A percentile compares a stretch with the other conserved stretches of the same genome.
Evolutionary conservation across 139 green algal genomes (phyloP).

Genomic region (Monoraphidium neglectum): DNA sequence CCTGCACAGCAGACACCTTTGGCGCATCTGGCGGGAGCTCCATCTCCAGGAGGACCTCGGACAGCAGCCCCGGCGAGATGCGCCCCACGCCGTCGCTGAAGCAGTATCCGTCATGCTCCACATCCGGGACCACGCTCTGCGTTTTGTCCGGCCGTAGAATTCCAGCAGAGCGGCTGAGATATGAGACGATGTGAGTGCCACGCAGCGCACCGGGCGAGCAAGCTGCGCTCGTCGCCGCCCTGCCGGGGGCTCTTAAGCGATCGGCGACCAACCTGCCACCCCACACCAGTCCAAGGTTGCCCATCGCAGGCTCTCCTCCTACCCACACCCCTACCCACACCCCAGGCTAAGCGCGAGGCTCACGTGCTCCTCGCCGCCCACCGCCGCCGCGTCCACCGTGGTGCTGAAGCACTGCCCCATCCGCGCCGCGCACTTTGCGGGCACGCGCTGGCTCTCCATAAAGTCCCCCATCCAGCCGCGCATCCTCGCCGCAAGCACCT

Average conservation of each 20-base stretch:
- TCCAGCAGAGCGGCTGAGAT: too few relatives aligned
- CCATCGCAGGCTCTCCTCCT: too few relatives aligned
- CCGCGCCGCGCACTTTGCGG: slow-evolving; percentile 46
- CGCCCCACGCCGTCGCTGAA: slow-evolving; percentile 56
- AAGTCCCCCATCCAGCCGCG: slow-evolving; percentile 43
- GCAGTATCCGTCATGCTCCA: slow-evolving; percentile 34
- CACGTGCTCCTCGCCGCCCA: not conserved
- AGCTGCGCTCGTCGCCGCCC: too few relatives aligned
- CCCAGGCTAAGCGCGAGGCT: not conserved
- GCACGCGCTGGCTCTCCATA: not conserved
- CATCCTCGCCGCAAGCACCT: slow-evolving; percentile 16
- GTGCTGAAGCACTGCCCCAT: slow-evolving; percentile 60
- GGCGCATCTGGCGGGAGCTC: too few relatives aligned
- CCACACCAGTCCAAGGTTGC: too few relatives aligned
- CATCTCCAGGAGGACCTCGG: too few relatives aligned
- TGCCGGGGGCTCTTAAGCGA: too few relatives aligned
- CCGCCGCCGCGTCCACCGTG: slow-evolving; percentile 25
- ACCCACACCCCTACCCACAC: not conserved
- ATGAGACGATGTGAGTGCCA: too few relatives aligned
- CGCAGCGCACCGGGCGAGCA: too few relatives aligned
- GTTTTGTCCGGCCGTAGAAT: too few relatives aligned
- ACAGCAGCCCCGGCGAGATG: slow-evolving; percentile 46
- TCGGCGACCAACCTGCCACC: too few relatives aligned
- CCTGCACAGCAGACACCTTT: too few relatives aligned
- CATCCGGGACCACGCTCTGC: slow-evolving; percentile 30